Evolutionary conservation across 2,329 filamentous ascomycete species (phyloP).

Genomic region (Fusarium abutilonis): DNA sequence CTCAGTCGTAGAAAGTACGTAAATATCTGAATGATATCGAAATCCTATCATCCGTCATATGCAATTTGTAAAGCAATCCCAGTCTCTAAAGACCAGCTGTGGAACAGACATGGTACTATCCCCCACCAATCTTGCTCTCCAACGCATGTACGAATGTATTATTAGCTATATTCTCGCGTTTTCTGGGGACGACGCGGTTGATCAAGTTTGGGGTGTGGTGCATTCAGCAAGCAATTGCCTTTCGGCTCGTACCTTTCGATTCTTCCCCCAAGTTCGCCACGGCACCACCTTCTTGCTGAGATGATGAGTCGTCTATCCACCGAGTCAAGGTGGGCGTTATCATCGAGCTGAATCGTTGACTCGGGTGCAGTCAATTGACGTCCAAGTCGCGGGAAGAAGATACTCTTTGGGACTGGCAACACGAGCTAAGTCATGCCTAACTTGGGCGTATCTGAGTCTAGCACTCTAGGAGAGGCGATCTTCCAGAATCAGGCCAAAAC

Average conservation of each 20-base stretch:
- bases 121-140: constrained; percentile 17
- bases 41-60: constrained; percentile 25
- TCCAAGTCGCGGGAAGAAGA: constrained; percentile 24
- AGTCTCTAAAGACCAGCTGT: constrained; percentile 30
- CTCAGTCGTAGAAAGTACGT: neutral
- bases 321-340: constrained; percentile 9
- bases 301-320: constrained; percentile 2
- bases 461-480: constrained; percentile 35
- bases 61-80: constrained; percentile 28
- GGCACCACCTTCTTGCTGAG: constrained; percentile 9
- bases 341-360: constrained; percentile 16
- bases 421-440: constrained; percentile 22
- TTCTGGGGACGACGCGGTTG: constrained; percentile 25
- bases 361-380: constrained; percentile 20
- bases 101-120: constrained; percentile 24
- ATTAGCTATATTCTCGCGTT: constrained; percentile 17
- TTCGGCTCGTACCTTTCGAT: neutral
- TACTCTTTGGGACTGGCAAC: constrained; percentile 29
- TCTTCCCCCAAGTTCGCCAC: constrained; percentile 7
- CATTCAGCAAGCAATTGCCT: constrained; percentile 5
- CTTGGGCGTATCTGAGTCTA: constrained; percentile 26
- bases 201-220: constrained; percentile 14
- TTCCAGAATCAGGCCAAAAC: constrained; percentile 49
- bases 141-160: constrained; percentile 41
- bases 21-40: constrained; percentile 11